Evolutionary conservation across 495 filamentous ascomycete genomes (phyloP).

Genomic region (Hyaloscypha finlandica): DNA sequence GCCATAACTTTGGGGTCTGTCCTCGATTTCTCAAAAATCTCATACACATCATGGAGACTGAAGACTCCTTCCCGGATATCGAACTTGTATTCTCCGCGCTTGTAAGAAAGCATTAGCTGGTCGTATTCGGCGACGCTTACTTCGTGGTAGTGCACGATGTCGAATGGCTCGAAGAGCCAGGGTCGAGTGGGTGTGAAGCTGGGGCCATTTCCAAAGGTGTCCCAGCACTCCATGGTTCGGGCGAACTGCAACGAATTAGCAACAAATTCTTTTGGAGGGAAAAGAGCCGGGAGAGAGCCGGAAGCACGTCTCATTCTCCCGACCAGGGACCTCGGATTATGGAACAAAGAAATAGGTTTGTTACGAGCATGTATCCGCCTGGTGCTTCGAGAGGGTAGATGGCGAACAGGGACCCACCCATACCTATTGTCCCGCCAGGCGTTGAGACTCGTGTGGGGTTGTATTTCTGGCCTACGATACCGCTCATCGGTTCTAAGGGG

Average conservation of each 20-base stretch:
- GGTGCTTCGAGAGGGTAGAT: slow-evolving; percentile 61
- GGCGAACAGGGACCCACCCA: slow-evolving; percentile 56
- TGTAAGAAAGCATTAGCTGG: slow-evolving; percentile 41
- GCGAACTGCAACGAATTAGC: slow-evolving; percentile 35
- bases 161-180: slow-evolving; percentile 61
- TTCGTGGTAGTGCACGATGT: slow-evolving; percentile 56
- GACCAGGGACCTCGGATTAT: too few species aligned
- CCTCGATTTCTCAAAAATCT: slow-evolving; percentile 10
- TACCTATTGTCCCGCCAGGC: slow-evolving; percentile 53
- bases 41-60: slow-evolving; percentile 44
- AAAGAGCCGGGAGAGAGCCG: too few species aligned
- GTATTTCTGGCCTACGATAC: slow-evolving; percentile 57
- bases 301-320: too few species aligned
- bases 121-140: slow-evolving; percentile 47
- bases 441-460: slow-evolving; percentile 62
- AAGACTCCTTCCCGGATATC: slow-evolving; percentile 48
- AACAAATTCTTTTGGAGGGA: too few species aligned
- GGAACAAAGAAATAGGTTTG: too few species aligned
- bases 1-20: slow-evolving; percentile 2
- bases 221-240: slow-evolving; percentile 54
- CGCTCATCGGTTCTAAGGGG: slow-evolving; percentile 56
- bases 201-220: slow-evolving; percentile 52
- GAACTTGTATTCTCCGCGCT: slow-evolving; percentile 51
- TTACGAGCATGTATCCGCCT: slow-evolving; percentile 55
- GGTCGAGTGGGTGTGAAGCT: slow-evolving; percentile 47